Evolutionary conservation across 2,329 filamentous ascomycete genomes (phyloP).

Genomic region (Catunica adiposa): DNA sequence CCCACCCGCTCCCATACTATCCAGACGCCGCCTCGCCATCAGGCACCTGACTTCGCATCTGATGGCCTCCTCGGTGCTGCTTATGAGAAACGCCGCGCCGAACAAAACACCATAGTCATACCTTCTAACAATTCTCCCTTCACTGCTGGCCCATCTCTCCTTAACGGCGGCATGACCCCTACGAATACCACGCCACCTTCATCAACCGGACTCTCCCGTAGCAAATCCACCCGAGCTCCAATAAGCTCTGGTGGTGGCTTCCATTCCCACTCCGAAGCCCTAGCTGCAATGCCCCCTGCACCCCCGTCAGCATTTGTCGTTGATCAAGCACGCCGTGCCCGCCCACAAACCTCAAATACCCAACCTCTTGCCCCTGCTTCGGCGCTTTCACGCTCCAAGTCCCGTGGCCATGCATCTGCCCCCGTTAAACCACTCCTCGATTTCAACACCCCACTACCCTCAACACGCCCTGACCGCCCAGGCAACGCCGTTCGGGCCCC

Average conservation of each 20-base stretch:
- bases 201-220: neutral
- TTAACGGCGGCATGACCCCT: slow-evolving; percentile 26
- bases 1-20: slow-evolving; percentile 1
- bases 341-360: neutral
- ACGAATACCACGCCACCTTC: neutral
- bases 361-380: no score
- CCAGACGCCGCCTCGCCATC: neutral
- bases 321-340: slow-evolving; percentile 10
- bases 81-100: slow-evolving; percentile 28
- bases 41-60: slow-evolving; percentile 30
- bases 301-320: slow-evolving; percentile 10
- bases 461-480: slow-evolving; percentile 40
- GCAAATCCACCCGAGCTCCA: neutral
- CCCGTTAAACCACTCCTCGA: slow-evolving; percentile 35
- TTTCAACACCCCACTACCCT: slow-evolving; percentile 42
- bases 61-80: slow-evolving; percentile 34
- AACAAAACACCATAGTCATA: slow-evolving; percentile 20
- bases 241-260: slow-evolving; percentile 1
- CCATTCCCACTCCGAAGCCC: slow-evolving; percentile 9
- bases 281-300: slow-evolving; percentile 1
- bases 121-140: slow-evolving; percentile 26
- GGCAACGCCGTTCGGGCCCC: slow-evolving; percentile 31
- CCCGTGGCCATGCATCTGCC: slow-evolving; percentile 14
- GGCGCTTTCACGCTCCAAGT: slow-evolving; percentile 14
- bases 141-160: slow-evolving; percentile 38